Evolutionary conservation across 2,329 filamentous ascomycete species (phyloP).

Genomic region (Pseudogymnoascus sp.): DNA sequence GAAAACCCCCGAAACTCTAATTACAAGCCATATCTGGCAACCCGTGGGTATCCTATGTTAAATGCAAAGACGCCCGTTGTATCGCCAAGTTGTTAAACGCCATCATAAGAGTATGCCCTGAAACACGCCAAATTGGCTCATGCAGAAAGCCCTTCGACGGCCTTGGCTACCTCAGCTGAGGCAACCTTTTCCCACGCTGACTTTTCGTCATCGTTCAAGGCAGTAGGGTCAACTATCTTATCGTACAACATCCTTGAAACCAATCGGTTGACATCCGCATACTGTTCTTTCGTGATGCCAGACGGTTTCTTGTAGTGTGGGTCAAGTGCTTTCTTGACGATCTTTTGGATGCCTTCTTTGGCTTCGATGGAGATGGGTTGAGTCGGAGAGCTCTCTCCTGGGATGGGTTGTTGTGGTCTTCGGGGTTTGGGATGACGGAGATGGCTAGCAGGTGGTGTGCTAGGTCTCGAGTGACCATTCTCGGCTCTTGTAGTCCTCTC

Average conservation of each 20-base stretch:
- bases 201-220: constrained; percentile 58
- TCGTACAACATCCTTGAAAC: constrained; percentile 86
- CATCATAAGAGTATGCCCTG: constrained; percentile 3
- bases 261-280: constrained; percentile 83
- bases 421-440: constrained; percentile 25
- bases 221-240: constrained; percentile 34
- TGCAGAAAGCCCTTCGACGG: constrained; percentile 52
- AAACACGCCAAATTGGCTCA: constrained; percentile 25
- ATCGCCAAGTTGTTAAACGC: constrained; percentile 5
- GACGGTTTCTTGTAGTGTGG: constrained; percentile 70
- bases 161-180: constrained; percentile 68
- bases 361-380: constrained; percentile 68
- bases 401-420: constrained; percentile 21
- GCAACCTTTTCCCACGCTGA: constrained; percentile 71
- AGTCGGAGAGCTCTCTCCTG: constrained; percentile 57
- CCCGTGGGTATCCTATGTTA: not conserved
- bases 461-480: constrained; percentile 23
- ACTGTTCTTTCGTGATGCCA: constrained; percentile 79
- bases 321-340: constrained; percentile 76
- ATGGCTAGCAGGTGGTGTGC: constrained; percentile 15
- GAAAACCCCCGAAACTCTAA: not conserved
- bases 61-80: constrained; percentile 1
- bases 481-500: constrained; percentile 17
- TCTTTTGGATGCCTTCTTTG: constrained; percentile 81
- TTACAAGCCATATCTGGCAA: not conserved